These are phyloP conservation scores for Pseudogymnoascus sp. DNA, from an alignment of 2,329 filamentous ascomycete species.

Conservation along the genomic window DNA sequence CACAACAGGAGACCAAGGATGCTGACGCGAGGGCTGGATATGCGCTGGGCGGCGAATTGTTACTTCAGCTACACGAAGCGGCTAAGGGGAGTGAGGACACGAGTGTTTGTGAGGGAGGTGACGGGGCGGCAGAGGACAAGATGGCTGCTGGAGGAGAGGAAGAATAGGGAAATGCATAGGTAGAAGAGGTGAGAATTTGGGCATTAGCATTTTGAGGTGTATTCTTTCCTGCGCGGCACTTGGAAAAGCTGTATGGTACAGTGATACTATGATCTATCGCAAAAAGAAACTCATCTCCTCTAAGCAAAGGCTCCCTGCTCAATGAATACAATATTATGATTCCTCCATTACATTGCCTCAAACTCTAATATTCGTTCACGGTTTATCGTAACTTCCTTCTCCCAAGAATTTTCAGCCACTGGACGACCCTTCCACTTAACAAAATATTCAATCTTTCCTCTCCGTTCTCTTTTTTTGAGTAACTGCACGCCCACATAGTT, in stretches of 20 bases:
- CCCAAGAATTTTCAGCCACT: constrained; percentile 13
- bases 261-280: constrained; percentile 23
- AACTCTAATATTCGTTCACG: constrained; percentile 12
- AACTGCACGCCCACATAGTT: constrained; percentile 13
- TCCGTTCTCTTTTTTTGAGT: constrained; percentile 13
- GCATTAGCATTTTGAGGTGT: constrained; percentile 8
- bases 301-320: too few species aligned
- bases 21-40: too few species aligned
- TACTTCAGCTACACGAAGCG: too few species aligned
- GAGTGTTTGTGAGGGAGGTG: too few species aligned
- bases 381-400: constrained; percentile 15
- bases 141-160: too few species aligned
- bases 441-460: constrained; percentile 13
- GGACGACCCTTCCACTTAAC: constrained; percentile 16
- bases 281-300: too few species aligned
- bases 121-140: too few species aligned
- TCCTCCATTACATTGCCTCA: neutral
- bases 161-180: constrained; percentile 4
- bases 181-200: constrained; percentile 9
- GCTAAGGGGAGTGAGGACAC: too few species aligned
- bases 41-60: too few species aligned
- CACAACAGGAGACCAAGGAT: too few species aligned
- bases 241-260: constrained; percentile 36
- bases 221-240: neutral
- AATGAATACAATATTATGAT: neutral